phyloP scores from a whole-genome alignment of 2,329 filamentous ascomycete species.

The Amesomyces nigricolor region DNA sequence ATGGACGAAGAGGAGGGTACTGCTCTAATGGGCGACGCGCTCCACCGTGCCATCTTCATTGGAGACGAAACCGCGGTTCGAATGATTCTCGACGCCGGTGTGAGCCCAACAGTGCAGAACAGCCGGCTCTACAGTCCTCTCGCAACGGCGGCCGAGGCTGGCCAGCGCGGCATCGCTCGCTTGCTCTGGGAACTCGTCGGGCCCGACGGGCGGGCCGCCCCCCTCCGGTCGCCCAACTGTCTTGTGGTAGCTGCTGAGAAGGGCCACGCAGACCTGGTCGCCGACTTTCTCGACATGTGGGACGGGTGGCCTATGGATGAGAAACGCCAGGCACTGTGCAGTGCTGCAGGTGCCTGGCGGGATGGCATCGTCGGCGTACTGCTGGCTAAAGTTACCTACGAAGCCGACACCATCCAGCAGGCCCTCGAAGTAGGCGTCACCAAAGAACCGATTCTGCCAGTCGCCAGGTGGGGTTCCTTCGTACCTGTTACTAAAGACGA shows the following conservation, averaged over 20 bases:
- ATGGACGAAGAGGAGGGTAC: not conserved
- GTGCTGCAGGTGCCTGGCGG: conserved; percentile 6
- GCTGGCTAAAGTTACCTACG: conserved; percentile 1
- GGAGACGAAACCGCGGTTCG: conserved; percentile 8
- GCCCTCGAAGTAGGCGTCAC: conserved; percentile 3
- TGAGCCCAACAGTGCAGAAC: not conserved
- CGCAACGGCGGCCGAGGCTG: not conserved
- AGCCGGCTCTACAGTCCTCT: not conserved
- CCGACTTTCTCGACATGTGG: conserved; percentile 12
- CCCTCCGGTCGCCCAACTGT: not conserved
- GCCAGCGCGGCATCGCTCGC: not conserved
- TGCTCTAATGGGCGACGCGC: not conserved
- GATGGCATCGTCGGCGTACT: not conserved
- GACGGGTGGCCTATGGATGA: conserved; percentile 12
- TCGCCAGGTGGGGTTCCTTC: not conserved
- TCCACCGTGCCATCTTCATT: conserved; percentile 1
- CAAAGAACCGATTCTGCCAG: not conserved
- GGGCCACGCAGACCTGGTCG: conserved; percentile 11
- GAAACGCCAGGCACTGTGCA: conserved; percentile 1
- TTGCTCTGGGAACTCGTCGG: conserved; percentile 9
- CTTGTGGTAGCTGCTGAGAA: conserved; percentile 7
- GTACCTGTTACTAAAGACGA: not conserved
- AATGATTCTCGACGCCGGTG: conserved; percentile 7
- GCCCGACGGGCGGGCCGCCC: not conserved
- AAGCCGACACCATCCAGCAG: conserved; percentile 6